Conservation (phyloP, 2,329 filamentous ascomycete genomes). For the Fusarium caatingaense region DNA sequence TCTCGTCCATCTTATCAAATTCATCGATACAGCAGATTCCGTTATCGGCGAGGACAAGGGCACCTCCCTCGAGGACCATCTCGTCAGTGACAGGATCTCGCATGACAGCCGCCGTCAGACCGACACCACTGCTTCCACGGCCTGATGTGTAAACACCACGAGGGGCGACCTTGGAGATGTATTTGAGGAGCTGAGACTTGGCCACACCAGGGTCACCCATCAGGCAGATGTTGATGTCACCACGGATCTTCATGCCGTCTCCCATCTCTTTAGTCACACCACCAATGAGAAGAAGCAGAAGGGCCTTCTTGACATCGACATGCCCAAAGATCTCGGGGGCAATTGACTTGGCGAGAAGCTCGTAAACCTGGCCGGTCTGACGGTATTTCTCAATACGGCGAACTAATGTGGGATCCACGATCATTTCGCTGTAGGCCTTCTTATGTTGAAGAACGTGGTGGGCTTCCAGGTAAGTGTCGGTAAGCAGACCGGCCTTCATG, state of each 20-base stretch:
- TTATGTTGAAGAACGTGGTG: slow-evolving; percentile 96
- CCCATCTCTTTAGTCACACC: slow-evolving; percentile 97
- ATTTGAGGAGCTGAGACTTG: slow-evolving; percentile 98
- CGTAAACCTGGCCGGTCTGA: slow-evolving; percentile 90
- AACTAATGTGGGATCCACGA: slow-evolving; percentile 82
- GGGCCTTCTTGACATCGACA: slow-evolving; percentile 96
- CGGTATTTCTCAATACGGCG: slow-evolving; percentile 87
- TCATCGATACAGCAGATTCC: slow-evolving; percentile 89
- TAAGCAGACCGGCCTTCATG: slow-evolving; percentile 94
- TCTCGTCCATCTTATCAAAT: slow-evolving; percentile 91
- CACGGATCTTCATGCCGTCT: slow-evolving; percentile 98
- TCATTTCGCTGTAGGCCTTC: slow-evolving; percentile 94
- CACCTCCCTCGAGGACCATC: slow-evolving; percentile 85
- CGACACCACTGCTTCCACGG: slow-evolving; percentile 83
- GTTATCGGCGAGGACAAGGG: slow-evolving; percentile 82
- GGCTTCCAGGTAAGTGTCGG: slow-evolving; percentile 96
- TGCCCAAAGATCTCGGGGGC: slow-evolving; percentile 98
- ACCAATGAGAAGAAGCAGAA: slow-evolving; percentile 93
- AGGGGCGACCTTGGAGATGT: slow-evolving; percentile 97
- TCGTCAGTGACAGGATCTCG: slow-evolving; percentile 85
- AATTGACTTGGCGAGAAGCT: slow-evolving; percentile 94
- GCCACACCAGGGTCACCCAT: slow-evolving; percentile 99
- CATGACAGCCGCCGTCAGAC: slow-evolving; percentile 86
- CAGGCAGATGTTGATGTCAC: slow-evolving; percentile 97
- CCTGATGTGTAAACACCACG: slow-evolving; percentile 88